phyloP scores from a whole-genome alignment of 75 land plant genomes.

The Sequoia sempervirens region DNA sequence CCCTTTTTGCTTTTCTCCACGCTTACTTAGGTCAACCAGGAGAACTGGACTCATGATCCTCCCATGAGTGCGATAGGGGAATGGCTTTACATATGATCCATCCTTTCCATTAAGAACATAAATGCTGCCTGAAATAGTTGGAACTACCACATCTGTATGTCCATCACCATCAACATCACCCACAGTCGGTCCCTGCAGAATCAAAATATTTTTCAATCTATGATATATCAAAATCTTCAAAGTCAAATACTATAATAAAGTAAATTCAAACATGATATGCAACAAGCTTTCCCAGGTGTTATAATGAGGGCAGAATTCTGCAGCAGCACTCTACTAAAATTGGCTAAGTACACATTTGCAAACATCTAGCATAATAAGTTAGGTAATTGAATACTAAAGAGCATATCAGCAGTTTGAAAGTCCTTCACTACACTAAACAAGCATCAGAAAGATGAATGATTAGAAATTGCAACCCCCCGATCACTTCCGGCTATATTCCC shows the following conservation, averaged over 20 bases:
- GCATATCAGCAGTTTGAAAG: neutral
- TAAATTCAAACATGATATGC: neutral
- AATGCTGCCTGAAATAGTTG: constrained; percentile 90
- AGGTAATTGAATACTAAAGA: neutral
- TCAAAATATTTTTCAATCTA: neutral
- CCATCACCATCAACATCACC: constrained; percentile 99
- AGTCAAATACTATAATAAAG: neutral
- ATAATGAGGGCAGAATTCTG: neutral
- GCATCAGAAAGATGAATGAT: neutral
- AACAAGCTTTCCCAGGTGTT: neutral
- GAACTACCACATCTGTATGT: constrained; percentile 84
- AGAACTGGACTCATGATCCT: constrained; percentile 92
- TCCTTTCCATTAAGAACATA: constrained; percentile 94
- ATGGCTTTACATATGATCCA: constrained; percentile 77
- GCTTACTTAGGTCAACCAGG: constrained; percentile 75
- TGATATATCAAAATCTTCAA: neutral
- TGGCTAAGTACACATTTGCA: neutral
- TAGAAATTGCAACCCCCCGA: neutral
- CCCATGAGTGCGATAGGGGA: constrained; percentile 93
- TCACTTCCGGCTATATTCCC: neutral
- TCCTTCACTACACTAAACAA: neutral
- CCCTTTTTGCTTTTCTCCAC: constrained; percentile 60
- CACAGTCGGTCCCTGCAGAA: constrained; percentile 74
- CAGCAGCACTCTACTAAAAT: neutral
- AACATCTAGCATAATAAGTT: neutral